Conservation (phyloP, 2,329 filamentous ascomycete species). For the Clonostachys rosea region DNA sequence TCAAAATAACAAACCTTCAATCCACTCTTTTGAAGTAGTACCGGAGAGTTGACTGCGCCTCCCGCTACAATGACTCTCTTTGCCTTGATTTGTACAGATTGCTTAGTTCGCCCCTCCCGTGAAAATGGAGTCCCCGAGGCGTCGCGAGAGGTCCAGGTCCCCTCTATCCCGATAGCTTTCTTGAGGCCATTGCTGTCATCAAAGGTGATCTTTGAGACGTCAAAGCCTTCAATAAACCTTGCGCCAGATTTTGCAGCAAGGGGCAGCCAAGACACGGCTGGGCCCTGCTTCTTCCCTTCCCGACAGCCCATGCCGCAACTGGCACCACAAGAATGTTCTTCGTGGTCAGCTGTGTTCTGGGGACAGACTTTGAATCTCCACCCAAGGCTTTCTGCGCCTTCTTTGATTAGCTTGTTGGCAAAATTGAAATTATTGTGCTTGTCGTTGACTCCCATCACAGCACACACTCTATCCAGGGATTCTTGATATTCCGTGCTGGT, state of each 20-base stretch:
- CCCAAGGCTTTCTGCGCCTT: slow-evolving; percentile 70
- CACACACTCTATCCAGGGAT: slow-evolving; percentile 72
- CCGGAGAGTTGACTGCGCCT: slow-evolving; percentile 72
- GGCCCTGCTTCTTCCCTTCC: slow-evolving; percentile 72
- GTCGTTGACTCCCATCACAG: slow-evolving; percentile 70
- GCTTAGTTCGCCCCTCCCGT: slow-evolving; percentile 33
- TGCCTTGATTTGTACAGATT: slow-evolving; percentile 68
- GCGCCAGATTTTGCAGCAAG: slow-evolving; percentile 74
- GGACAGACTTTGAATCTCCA: slow-evolving; percentile 66
- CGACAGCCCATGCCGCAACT: slow-evolving; percentile 57
- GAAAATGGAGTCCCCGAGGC: background rate
- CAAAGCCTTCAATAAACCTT: slow-evolving; percentile 78
- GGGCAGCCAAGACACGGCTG: slow-evolving; percentile 71
- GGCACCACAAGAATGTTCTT: slow-evolving; percentile 68
- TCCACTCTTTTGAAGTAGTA: slow-evolving; percentile 73
- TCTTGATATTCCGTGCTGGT: slow-evolving; percentile 68
- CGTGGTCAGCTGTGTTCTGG: slow-evolving; percentile 71
- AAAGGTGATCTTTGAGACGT: slow-evolving; percentile 68
- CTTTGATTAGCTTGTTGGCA: slow-evolving; percentile 64
- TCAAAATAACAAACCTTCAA: slow-evolving; percentile 47
- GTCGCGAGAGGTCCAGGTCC: slow-evolving; percentile 65
- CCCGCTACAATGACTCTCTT: slow-evolving; percentile 74
- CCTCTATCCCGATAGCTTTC: slow-evolving; percentile 66
- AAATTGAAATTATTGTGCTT: slow-evolving; percentile 68
- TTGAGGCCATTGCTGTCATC: slow-evolving; percentile 41